Evolutionary conservation across 1,284 basidiomycete genomes (phyloP), one percentile per base, ranked within the genome.

Genomic region (Ustilago hordei): DNA sequence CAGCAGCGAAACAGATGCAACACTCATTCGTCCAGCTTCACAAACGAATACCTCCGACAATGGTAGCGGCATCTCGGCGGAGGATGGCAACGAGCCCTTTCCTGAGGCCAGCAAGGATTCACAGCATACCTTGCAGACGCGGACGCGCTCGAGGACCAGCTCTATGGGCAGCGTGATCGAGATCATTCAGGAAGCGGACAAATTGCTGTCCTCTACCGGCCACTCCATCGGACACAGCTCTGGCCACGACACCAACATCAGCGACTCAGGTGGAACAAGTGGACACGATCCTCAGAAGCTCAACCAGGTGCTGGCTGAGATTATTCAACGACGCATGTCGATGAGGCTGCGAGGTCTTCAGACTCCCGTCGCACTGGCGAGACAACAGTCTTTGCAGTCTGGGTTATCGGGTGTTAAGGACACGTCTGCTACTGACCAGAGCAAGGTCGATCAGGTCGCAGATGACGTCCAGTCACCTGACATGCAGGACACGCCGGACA

Each of bases 401-500:
- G 32, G 38, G 19, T 12, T 32, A 13, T 5, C 12, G 11, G 52
- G 11, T n/a, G 19, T 34, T 12, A 52, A 50, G 31, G 11, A 34
- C 13, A 9, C 4, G 8, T 13, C 39, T 38, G 36, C 48, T 1
- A 31, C 2, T 2, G 48, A 53, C 15, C 39, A 52, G 17, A 39
- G 23, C 23, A 28, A 36, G 23, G 11, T 15, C 12, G 47, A 57
- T 0, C 12, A 15, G 12, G 28, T 55, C 8, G 55, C 58, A 11
- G 59, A 52, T 7, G 55, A 59, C 12, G 43, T 17, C 23, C 17
- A 15, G 53, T 77, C 69, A 5, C 56, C 69, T 1, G 52, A 36
- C 31, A 13, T 69, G 31, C 60, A 74, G 35, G 75, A 78, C 15
- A 78, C 75, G 23, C 75, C 75, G 0, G 59, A 70, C 54, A 78